phyloP scores from a whole-genome alignment of 2,329 filamentous ascomycete genomes.

The Aspergillus sp. region DNA sequence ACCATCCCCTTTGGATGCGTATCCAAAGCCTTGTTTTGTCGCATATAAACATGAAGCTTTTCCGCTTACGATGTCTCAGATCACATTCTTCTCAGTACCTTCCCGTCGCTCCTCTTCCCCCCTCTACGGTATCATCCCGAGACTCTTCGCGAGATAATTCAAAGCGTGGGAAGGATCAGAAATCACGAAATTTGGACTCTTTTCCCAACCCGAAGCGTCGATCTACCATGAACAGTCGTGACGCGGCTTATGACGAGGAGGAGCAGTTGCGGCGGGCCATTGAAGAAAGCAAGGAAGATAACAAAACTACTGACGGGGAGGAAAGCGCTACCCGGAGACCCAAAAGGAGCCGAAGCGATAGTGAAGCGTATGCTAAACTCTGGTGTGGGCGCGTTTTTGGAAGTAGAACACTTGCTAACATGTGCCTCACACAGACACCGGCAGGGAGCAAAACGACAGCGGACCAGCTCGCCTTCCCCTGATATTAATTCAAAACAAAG shows the following conservation, averaged over 20 bases:
- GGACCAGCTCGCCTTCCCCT: conserved; percentile 74
- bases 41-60: conserved; percentile 12
- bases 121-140: conserved; percentile 44
- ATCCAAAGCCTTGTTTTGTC: neutral
- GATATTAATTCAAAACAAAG: conserved; percentile 54
- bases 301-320: conserved; percentile 52
- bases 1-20: neutral
- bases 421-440: conserved; percentile 59
- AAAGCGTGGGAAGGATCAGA: conserved; percentile 41
- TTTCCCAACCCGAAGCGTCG: conserved; percentile 72
- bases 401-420: conserved; percentile 23
- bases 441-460: conserved; percentile 73
- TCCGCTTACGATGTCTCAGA: conserved; percentile 45
- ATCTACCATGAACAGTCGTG: conserved; percentile 96
- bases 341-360: conserved; percentile 86
- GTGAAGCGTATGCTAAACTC: conserved; percentile 75
- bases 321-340: conserved; percentile 61
- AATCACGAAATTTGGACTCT: conserved; percentile 52
- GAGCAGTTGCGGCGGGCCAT: conserved; percentile 85
- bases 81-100: conserved; percentile 64
- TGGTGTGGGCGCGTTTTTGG: conserved; percentile 13
- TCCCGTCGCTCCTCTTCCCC: conserved; percentile 53
- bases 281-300: conserved; percentile 90
- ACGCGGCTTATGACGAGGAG: conserved; percentile 93
- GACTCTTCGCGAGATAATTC: conserved; percentile 43